Base-by-base conservation (phyloP, 2,329 filamentous ascomycete species). In the Neoarthrinium moseri region DNA sequence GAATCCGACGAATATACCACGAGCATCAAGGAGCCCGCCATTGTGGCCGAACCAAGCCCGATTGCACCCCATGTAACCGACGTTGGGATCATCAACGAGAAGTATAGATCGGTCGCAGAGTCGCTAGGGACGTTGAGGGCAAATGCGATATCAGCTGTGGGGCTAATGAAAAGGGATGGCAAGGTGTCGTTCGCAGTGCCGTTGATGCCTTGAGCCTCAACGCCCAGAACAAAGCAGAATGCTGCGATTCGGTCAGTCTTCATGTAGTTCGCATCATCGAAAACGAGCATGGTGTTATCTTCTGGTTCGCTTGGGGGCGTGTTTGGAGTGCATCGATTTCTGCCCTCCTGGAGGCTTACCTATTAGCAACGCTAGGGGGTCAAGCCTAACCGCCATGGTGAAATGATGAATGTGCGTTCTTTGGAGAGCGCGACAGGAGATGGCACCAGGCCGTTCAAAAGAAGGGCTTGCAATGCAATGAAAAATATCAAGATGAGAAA, bases 61-160 rank as follows among this genome's bases (percentile, higher is more conserved):
- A 83, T 60, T 47, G 74, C 77, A 33, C 71, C 71, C 78, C 78
- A 84, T 27, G 73, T 70, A 29, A 69, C 63, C 8, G 60, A 57
- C 29, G 59, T 64, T 23, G 73, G 68, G 30, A 75, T 72, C 47
- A 73, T 70, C 13, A 83, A 54, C n/a, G 72, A 72, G 60, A 83
- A 78, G 63, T 72, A 81, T 30, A 82, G 57, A 53, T 80, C 70
- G 35, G 67, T 69, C 21, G 63, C 53, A 20, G 67, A 65, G 46
- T 73, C 86, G 62, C 84, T 92, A 48, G 91, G 87, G 35, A 96
- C 71, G 62, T 96, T 91, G 8, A 96, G 58, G 17, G 80, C 81
- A 47, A 79, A 75, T 6, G 86, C 86, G 2, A 70, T 69, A 42
- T 65, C 59, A 8, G 43, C 42, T 5, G 48, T 24, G 2, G 58